Percentiles rank a stretch among this genome's conserved stretches.
Conservation (phyloP, 306 rosid genomes). For the Vachellia collinsii region DNA sequence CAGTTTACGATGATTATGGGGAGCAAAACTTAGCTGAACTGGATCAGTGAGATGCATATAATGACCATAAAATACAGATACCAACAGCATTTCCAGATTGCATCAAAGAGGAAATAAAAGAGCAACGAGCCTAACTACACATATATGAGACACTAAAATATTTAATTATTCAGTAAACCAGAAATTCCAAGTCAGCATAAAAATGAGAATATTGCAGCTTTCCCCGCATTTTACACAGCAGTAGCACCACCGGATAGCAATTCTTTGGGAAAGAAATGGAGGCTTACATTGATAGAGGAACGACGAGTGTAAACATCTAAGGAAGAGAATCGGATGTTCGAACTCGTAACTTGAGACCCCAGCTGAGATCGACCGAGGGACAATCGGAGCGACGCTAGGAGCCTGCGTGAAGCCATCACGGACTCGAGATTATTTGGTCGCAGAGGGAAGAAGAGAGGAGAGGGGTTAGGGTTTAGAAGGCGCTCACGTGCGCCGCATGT, state of each 20-base stretch:
- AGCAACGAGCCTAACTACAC: neutral
- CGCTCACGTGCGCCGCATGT: slow-evolving; percentile 1
- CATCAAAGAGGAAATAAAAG: neutral
- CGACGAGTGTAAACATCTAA: slow-evolving; percentile 26
- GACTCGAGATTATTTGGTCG: neutral
- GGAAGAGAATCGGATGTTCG: slow-evolving; percentile 19
- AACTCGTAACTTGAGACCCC: slow-evolving; percentile 30
- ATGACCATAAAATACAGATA: neutral
- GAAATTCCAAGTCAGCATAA: neutral
- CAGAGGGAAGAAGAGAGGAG: neutral
- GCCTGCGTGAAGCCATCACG: slow-evolving; percentile 55
- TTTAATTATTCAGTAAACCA: neutral
- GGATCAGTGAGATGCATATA: neutral
- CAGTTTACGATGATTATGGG: neutral
- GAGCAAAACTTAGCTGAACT: neutral
- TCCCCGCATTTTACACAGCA: neutral
- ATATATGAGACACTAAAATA: neutral
- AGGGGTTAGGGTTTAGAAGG: slow-evolving; percentile 38
- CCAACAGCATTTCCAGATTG: neutral
- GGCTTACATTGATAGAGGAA: slow-evolving; percentile 45
- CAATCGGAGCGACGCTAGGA: slow-evolving; percentile 57
- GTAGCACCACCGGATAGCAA: neutral
- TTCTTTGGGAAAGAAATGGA: slow-evolving; percentile 25
- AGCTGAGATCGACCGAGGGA: slow-evolving; percentile 43
- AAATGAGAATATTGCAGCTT: neutral